These are phyloP conservation scores for Entomortierella lignicola DNA, from an alignment of 192 early-diverging fungal genomes.

Conservation along the genomic window DNA sequence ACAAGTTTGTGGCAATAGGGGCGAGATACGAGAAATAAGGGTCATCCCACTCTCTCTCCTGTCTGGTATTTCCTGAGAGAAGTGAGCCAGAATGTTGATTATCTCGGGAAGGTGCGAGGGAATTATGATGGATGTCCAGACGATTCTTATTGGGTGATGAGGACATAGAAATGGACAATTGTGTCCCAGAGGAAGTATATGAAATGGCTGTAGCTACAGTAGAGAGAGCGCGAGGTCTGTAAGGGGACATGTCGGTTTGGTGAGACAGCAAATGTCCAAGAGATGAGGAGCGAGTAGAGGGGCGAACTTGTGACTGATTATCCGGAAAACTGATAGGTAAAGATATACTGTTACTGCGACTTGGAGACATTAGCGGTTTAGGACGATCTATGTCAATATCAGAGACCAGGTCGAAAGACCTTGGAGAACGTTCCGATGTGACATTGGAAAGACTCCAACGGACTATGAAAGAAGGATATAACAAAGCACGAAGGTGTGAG, in stretches of 20 bases:
- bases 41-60: constrained; percentile 42
- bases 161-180: constrained; percentile 43
- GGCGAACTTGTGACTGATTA: neutral
- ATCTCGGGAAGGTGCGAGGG: constrained; percentile 7
- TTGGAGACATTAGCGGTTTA: neutral
- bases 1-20: constrained; percentile 34
- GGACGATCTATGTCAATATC: neutral
- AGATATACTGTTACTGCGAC: constrained; percentile 30
- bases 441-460: neutral
- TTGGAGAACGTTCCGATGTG: neutral
- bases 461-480: neutral
- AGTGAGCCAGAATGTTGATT: constrained; percentile 1
- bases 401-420: constrained; percentile 1
- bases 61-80: neutral
- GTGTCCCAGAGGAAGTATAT: constrained; percentile 32
- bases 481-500: neutral
- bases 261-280: constrained; percentile 24
- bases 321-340: constrained; percentile 8
- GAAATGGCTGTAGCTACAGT: constrained; percentile 33
- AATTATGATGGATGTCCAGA: constrained; percentile 39
- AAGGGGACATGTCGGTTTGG: neutral
- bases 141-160: constrained; percentile 32
- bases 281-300: constrained; percentile 26
- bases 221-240: constrained; percentile 22
- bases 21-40: constrained; percentile 36